Base-by-base conservation (phyloP, 192 early-diverging fungal species). In the Backusella macrospora region DNA sequence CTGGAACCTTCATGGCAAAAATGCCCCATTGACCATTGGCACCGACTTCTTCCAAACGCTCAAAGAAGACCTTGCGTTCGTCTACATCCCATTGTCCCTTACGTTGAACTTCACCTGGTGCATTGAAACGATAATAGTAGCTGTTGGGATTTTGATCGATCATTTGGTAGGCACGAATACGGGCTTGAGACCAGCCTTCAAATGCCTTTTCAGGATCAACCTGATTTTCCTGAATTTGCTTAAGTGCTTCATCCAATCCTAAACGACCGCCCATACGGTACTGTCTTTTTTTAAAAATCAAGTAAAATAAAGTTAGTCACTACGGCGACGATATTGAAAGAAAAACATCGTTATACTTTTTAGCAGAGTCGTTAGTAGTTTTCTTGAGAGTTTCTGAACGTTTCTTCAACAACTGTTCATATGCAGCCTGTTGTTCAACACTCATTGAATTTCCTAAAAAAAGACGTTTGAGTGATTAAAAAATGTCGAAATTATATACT, bases 81-180 rank as follows among this genome's bases (percentile, higher is more conserved):
- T 94, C 92, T 76, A 86, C 81, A 15, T 92, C 93, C 96, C 96
- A 98, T 74, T 87, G 89, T 6, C 96, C 96, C 65, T 95, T 96
- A 59, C 90, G 86, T 74, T 98, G 96, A 73, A 93, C 94, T 80
- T 98, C 96, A 38, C 96, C 96, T 0, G 96, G 96, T 2, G 95
- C 96, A 79, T 98, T 98, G 82, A 98, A 98, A 16, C 96, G 91
- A 78, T 98, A 98, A 79, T 98, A 98, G 75, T 98, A 98, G 21
- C 94, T 95, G 84, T 98, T 98, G 48, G 97, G 97, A 65, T 96
- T 97, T 64, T 90, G 92, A 66, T 96, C 91, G 80, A 98, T 98
- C 74, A 91, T 91, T 76, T 95, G 89, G 77, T 95, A 98, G 4
- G 97, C 97, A 73, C 90, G 90, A 64, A 95, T 94, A 44, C 97